phyloP scores from a whole-genome alignment of 164 flowering plant species.

The Umbilicus rupestris region DNA sequence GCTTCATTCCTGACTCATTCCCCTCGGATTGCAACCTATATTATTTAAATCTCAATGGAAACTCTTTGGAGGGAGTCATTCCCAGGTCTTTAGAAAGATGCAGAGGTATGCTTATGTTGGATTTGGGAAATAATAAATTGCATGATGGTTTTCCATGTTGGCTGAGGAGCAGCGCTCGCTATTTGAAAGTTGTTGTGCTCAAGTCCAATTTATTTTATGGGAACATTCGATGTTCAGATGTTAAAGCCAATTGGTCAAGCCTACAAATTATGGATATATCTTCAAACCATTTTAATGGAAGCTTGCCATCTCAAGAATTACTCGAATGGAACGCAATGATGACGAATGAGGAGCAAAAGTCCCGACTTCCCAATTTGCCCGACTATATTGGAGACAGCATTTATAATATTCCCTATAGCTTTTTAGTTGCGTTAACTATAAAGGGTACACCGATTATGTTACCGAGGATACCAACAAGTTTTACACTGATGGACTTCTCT shows the following conservation, averaged over 20 bases:
- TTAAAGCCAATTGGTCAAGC: background rate
- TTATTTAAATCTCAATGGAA: conserved; percentile 11
- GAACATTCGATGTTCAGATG: background rate
- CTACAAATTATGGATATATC: conserved; percentile 4
- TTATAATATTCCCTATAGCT: background rate
- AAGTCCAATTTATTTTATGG: conserved; percentile 9
- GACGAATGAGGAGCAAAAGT: background rate
- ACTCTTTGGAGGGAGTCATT: background rate
- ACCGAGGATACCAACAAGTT: background rate
- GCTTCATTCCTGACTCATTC: background rate
- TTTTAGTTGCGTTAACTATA: background rate
- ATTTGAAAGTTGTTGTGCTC: conserved; percentile 9
- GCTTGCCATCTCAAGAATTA: background rate
- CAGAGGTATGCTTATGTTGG: background rate
- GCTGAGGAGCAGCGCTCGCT: conserved; percentile 8
- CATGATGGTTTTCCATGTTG: conserved; percentile 14
- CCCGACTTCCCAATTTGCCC: background rate
- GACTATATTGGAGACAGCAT: background rate
- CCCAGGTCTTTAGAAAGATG: conserved; percentile 12
- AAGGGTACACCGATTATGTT: background rate
- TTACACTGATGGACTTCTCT: background rate
- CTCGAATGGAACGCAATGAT: conserved; percentile 1
- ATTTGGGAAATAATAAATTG: conserved; percentile 12
- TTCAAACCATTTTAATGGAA: background rate
- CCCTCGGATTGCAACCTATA: background rate